Evolutionary conservation across 176 grass and related monocot genomes (phyloP).

Genomic region (Saccharum officinarum): DNA sequence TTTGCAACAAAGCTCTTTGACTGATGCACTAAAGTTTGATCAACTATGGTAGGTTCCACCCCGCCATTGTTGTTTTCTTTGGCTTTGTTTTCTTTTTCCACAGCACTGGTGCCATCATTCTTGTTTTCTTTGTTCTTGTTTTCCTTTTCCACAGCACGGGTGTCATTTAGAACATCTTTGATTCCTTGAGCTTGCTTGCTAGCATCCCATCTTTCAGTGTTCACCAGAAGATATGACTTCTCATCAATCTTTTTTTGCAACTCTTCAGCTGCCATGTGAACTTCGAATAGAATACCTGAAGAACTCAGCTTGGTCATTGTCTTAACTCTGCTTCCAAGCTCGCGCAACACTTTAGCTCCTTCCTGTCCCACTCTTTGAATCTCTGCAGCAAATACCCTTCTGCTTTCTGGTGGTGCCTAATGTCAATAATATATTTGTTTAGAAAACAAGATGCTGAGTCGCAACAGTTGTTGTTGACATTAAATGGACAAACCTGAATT

Average conservation of each 20-base stretch:
- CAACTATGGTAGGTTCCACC: conserved; percentile 42
- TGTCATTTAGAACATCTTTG: conserved; percentile 45
- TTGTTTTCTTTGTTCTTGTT: conserved; percentile 39
- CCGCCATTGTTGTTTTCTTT: conserved; percentile 44
- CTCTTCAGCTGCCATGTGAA: conserved; percentile 77
- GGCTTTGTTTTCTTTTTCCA: conserved; percentile 39
- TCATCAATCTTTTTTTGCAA: conserved; percentile 89
- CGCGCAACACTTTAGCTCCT: conserved; percentile 72
- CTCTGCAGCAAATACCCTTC: conserved; percentile 68
- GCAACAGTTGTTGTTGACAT: background rate
- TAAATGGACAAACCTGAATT: conserved; percentile 74
- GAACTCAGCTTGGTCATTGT: conserved; percentile 80
- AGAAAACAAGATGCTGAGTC: conserved; percentile 12
- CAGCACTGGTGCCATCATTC: background rate
- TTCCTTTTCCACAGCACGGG: conserved; percentile 3
- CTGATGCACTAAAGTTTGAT: conserved; percentile 41
- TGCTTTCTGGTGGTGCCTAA: conserved; percentile 86
- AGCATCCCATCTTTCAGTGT: conserved; percentile 78
- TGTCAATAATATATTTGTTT: conserved; percentile 16
- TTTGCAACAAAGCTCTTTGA: conserved; percentile 56
- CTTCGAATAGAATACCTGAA: conserved; percentile 56
- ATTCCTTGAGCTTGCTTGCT: conserved; percentile 48
- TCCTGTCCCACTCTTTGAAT: conserved; percentile 74
- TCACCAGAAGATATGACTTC: conserved; percentile 93
- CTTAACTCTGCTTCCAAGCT: conserved; percentile 78